phyloP scores from a whole-genome alignment of 495 filamentous ascomycete species.

The Penicillium coffeae region DNA sequence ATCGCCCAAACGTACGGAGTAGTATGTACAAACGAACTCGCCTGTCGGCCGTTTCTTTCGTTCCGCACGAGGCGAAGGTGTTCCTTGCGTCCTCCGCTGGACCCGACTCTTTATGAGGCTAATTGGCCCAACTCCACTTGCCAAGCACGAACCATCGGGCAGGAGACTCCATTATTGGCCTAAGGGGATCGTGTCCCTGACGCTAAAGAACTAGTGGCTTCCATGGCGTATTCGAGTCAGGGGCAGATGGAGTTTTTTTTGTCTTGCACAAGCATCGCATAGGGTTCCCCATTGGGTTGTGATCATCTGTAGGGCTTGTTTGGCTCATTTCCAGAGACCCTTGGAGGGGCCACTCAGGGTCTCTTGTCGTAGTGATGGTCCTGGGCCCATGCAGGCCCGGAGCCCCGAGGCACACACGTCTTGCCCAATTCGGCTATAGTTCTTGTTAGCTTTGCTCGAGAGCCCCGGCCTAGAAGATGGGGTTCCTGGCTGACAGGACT shows the following conservation, averaged over 20 bases:
- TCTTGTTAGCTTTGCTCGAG: background rate
- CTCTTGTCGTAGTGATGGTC: background rate
- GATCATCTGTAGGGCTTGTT: constrained; percentile 1
- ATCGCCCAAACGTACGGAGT: too few relatives aligned
- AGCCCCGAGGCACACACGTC: background rate
- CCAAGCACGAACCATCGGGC: constrained; percentile 29
- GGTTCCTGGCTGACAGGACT: constrained; percentile 14
- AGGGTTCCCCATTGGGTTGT: constrained; percentile 1
- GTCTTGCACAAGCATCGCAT: background rate
- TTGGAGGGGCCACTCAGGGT: constrained; percentile 14
- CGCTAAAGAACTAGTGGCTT: constrained; percentile 9
- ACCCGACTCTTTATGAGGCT: background rate
- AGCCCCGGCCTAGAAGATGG: constrained; percentile 1
- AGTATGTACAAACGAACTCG: too few relatives aligned
- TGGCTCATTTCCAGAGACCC: background rate
- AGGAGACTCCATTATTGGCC: constrained; percentile 8
- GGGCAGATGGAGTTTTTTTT: constrained; percentile 3
- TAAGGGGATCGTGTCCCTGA: constrained; percentile 12
- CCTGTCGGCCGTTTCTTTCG: constrained; percentile 6
- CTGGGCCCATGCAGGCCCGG: background rate
- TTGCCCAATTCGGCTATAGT: background rate
- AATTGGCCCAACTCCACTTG: constrained; percentile 5
- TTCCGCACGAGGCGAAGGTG: constrained; percentile 21
- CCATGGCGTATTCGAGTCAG: constrained; percentile 15
- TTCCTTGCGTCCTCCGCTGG: background rate